Conservation (phyloP, 108 stramenopile genomes). For the Skeletonema tropicum region DNA sequence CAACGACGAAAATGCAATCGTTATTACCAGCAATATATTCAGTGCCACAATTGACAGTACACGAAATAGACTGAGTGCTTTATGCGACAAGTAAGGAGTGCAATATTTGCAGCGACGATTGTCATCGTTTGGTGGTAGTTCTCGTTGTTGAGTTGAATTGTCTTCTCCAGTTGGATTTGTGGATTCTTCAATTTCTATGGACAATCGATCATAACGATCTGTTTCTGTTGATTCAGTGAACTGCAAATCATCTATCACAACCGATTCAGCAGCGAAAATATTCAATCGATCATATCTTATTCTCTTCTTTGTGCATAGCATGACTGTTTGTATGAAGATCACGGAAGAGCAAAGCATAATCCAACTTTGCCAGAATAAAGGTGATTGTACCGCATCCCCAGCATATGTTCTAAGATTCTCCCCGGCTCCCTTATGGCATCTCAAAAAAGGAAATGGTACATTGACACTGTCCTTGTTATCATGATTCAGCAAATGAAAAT, state of each 20-base stretch:
- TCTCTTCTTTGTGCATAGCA: not conserved
- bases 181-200: not conserved
- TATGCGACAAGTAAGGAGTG: constrained; percentile 7
- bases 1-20: constrained; percentile 35
- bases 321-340: constrained; percentile 6
- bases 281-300: not conserved
- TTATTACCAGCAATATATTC: constrained; percentile 27
- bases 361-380: constrained; percentile 40
- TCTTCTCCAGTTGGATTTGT: too few relatives aligned
- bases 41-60: constrained; percentile 18
- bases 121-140: not conserved
- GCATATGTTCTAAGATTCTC: constrained; percentile 40
- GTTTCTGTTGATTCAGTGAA: not conserved
- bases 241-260: not conserved
- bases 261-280: not conserved
- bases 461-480: not conserved
- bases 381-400: constrained; percentile 30
- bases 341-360: constrained; percentile 18
- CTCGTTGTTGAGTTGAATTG: too few relatives aligned
- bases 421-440: constrained; percentile 44
- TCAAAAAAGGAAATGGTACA: constrained; percentile 39
- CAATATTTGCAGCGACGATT: constrained; percentile 35
- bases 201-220: constrained; percentile 4
- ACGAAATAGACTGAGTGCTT: constrained; percentile 13
- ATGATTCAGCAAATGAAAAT: not conserved